Base-by-base conservation (phyloP, 2,329 filamentous ascomycete genomes). In the Xylogone sp. region DNA sequence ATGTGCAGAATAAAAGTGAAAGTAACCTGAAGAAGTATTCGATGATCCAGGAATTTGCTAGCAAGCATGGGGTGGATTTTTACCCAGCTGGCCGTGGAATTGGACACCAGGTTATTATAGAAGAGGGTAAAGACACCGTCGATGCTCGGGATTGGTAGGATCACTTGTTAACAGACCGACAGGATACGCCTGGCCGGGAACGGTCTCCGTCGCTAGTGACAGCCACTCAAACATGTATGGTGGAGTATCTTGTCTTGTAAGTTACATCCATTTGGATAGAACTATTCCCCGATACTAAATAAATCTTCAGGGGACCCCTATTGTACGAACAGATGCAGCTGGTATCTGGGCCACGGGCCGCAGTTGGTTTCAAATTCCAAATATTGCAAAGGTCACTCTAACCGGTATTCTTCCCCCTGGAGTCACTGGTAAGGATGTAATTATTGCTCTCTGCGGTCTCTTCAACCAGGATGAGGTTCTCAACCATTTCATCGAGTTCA, bases 401-500 rank as follows among this genome's bases (percentile, higher is more conserved):
- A 88, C 79, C 0, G 92, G 91, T 6, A 69, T 81, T 0, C 73
- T 96, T 6, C 92, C 90, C 0, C 72, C 75, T 1, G 92, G 92
- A 10, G 91, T 96, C 1, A 90, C 87, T 0, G 93, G 91, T 24
- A 97, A 99, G 70, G 94, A 97, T 68, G 88, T 96, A 12, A 97
- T 97, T 58, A 81, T 97, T 21, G 89, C 90, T 0, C 78, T 97
- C 1, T 95, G 90, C 60, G 89, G 88, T 1, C 71, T 96, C 0
- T 95, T 97, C 74, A 88, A 88, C 70, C 83, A 87, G 49, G 87
- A 90, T 59, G 90, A 96, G 43, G 93, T 97, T 0, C 77, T 97
- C 13, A 97, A 97, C 71, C 90, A 96, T 65, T 84, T 84, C 4
- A 85, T 97, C 54, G 93, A 97, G 65, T 96, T 97, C 63, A 84